phyloP scores from a whole-genome alignment of 2,329 filamentous ascomycete genomes.

The Trichoderma sp. region DNA sequence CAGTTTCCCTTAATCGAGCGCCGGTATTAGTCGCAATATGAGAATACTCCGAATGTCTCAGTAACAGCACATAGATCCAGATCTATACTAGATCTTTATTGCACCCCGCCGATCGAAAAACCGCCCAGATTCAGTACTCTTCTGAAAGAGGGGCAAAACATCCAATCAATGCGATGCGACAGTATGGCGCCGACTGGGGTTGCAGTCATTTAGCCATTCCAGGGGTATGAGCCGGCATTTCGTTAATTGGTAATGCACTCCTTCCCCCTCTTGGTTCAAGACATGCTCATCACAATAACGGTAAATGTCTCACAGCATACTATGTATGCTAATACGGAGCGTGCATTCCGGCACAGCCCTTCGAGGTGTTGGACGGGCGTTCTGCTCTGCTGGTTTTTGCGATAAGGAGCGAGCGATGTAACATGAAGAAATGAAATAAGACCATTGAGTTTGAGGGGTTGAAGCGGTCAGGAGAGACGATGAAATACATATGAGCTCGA shows the following conservation, averaged over 20 bases:
- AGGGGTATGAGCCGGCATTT: constrained; percentile 22
- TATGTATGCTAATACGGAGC: not conserved
- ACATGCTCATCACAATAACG: constrained; percentile 23
- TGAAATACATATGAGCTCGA: constrained; percentile 14
- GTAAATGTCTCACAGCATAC: constrained; percentile 19
- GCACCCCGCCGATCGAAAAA: not conserved
- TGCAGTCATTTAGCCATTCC: constrained; percentile 25
- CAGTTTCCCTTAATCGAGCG: not conserved
- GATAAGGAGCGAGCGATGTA: constrained; percentile 24
- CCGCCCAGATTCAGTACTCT: not conserved
- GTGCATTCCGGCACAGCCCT: constrained; percentile 2
- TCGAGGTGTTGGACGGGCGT: constrained; percentile 7
- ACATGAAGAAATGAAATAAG: constrained; percentile 16
- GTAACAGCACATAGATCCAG: not conserved
- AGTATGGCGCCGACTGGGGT: constrained; percentile 15
- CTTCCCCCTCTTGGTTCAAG: constrained; percentile 13
- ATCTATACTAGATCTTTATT: constrained; percentile 21
- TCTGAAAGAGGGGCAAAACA: not conserved
- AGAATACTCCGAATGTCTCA: not conserved
- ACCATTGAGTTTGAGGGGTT: not conserved
- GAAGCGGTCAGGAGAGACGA: not conserved
- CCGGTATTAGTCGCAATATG: not conserved
- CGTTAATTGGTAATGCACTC: constrained; percentile 20
- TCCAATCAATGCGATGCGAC: not conserved
- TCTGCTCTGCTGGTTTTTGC: not conserved